phyloP scores from a whole-genome alignment of 352 stramenopile genomes.

The Pythium diclinum region DNA sequence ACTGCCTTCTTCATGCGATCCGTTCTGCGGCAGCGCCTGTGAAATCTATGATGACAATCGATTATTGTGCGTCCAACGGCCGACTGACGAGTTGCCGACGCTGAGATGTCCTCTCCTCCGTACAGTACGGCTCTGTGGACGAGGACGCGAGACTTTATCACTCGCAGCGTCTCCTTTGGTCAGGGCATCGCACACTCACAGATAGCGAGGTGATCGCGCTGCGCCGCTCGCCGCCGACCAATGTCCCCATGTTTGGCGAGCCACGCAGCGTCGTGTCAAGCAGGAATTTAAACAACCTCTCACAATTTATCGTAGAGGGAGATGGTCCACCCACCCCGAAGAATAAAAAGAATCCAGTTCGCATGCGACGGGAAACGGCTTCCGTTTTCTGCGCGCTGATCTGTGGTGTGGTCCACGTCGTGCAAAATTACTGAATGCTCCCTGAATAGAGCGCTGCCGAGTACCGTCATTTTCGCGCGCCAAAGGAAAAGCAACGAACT shows the following conservation, averaged over 20 bases:
- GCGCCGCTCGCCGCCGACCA: neutral
- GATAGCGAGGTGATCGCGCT: neutral
- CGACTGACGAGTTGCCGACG: neutral
- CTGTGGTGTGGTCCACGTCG: constrained; percentile 17
- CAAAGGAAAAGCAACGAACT: neutral
- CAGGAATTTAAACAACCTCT: constrained; percentile 12
- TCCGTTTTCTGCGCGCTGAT: neutral
- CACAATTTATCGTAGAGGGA: constrained; percentile 9
- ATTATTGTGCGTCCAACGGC: neutral
- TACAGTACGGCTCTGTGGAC: neutral
- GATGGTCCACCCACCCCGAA: neutral
- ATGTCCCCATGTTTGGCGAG: neutral
- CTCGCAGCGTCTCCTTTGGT: neutral
- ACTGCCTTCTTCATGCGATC: neutral
- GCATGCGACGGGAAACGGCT: constrained; percentile 21
- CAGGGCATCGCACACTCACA: neutral
- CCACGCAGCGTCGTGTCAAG: neutral
- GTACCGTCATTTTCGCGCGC: neutral
- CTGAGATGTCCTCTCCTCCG: neutral
- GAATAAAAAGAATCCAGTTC: constrained; percentile 29
- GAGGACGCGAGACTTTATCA: constrained; percentile 1
- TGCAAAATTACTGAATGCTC: neutral
- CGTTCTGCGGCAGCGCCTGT: neutral
- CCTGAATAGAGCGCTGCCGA: neutral
- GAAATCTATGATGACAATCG: neutral